Conservation (phyloP, 108 stramenopile species). For the Cylindrotheca fusiformis region DNA sequence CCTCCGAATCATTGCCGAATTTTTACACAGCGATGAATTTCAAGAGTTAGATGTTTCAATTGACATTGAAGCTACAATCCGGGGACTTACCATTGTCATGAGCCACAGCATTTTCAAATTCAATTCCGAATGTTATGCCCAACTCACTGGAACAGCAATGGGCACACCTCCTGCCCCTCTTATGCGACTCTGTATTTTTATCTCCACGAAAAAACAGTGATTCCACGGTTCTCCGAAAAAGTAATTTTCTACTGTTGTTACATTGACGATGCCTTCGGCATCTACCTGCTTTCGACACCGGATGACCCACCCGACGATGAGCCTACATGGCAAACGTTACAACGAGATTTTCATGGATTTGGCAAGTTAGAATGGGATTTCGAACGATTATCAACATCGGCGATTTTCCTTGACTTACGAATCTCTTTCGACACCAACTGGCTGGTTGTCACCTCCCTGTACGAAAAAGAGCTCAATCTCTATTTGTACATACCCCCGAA, state of each 20-base stretch:
- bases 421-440: no score
- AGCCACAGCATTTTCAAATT: conserved; percentile 24
- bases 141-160: conserved; percentile 7
- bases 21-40: neutral
- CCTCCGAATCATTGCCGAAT: conserved; percentile 15
- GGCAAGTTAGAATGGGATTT: no score
- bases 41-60: neutral
- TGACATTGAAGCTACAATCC: conserved; percentile 7
- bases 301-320: no score
- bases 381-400: no score
- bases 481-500: neutral
- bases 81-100: conserved; percentile 29
- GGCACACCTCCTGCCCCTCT: conserved; percentile 8
- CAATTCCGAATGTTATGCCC: neutral
- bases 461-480: conserved; percentile 7
- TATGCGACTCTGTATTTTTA: conserved; percentile 1
- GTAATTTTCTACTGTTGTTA: no score
- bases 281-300: no score
- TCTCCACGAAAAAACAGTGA: neutral
- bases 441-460: neutral
- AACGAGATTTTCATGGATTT: no score
- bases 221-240: no score
- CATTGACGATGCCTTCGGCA: no score
- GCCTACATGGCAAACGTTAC: no score
- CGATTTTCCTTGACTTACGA: no score